Conservation (phyloP, 2,329 filamentous ascomycete genomes). For the Xylaria sp. region DNA sequence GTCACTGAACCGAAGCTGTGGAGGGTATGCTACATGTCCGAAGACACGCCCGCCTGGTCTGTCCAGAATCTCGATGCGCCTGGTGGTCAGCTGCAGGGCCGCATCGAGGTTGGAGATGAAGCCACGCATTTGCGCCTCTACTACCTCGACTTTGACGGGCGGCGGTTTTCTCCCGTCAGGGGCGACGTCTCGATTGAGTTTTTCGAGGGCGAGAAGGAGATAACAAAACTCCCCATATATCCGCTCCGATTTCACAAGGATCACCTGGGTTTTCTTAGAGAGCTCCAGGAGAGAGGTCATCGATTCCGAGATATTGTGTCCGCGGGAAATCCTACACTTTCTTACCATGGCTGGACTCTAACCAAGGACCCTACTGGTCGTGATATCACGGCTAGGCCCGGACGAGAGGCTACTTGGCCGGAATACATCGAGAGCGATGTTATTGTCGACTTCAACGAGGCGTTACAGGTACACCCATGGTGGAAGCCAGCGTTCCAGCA, state of each 20-base stretch:
- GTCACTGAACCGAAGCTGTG: slow-evolving; percentile 36
- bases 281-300: slow-evolving; percentile 33
- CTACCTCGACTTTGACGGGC: slow-evolving; percentile 39
- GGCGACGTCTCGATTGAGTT: slow-evolving; percentile 34
- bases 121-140: slow-evolving; percentile 38
- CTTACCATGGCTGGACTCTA: slow-evolving; percentile 37
- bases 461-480: slow-evolving; percentile 36
- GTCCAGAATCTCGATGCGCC: slow-evolving; percentile 33
- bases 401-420: slow-evolving; percentile 32
- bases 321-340: slow-evolving; percentile 33
- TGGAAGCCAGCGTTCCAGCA: slow-evolving; percentile 38
- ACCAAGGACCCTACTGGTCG: slow-evolving; percentile 35
- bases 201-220: slow-evolving; percentile 39
- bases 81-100: slow-evolving; percentile 31
- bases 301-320: slow-evolving; percentile 37
- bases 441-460: slow-evolving; percentile 39
- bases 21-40: slow-evolving; percentile 38
- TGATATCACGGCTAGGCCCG: slow-evolving; percentile 32
- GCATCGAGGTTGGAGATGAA: slow-evolving; percentile 21
- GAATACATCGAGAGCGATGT: slow-evolving; percentile 38
- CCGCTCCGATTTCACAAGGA: slow-evolving; percentile 38
- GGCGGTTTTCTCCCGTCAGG: slow-evolving; percentile 33
- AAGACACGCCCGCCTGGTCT: slow-evolving; percentile 36
- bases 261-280: slow-evolving; percentile 24
- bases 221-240: slow-evolving; percentile 37